phyloP scores from a whole-genome alignment of 2,329 filamentous ascomycete genomes.

The Colletotrichum endophyticum region DNA sequence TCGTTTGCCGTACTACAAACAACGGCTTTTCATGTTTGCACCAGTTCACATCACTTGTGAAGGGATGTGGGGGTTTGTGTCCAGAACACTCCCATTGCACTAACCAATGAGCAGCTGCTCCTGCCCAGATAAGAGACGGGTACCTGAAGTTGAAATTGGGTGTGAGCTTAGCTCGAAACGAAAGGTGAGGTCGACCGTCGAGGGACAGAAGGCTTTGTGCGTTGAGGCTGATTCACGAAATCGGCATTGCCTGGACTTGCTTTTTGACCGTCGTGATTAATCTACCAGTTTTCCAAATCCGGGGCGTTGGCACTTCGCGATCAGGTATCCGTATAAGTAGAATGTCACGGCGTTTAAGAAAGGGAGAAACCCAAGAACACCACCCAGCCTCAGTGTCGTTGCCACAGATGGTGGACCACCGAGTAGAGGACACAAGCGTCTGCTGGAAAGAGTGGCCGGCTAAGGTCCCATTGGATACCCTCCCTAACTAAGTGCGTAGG shows the following conservation, averaged over 20 bases:
- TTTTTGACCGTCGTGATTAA: not conserved
- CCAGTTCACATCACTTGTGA: not conserved
- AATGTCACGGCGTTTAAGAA: not conserved
- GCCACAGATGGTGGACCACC: not conserved
- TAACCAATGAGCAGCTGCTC: not conserved
- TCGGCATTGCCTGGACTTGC: not conserved
- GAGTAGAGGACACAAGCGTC: not conserved
- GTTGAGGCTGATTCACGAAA: not conserved
- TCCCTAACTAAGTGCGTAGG: not conserved
- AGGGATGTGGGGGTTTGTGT: not conserved
- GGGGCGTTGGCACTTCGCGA: not conserved
- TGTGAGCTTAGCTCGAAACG: not conserved
- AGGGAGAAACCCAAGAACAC: not conserved
- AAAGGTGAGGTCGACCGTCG: not conserved
- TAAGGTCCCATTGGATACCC: not conserved
- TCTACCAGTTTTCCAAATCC: not conserved
- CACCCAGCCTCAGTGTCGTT: not conserved
- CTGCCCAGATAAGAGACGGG: not conserved
- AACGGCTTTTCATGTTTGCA: not conserved
- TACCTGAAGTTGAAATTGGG: not conserved
- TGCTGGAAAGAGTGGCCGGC: not conserved
- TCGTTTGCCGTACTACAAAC: not conserved
- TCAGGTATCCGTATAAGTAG: not conserved
- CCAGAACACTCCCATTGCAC: not conserved
- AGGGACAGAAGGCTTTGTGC: not conserved